Evolutionary conservation across 495 filamentous ascomycete genomes (phyloP).

Genomic region (Tuber indicum): DNA sequence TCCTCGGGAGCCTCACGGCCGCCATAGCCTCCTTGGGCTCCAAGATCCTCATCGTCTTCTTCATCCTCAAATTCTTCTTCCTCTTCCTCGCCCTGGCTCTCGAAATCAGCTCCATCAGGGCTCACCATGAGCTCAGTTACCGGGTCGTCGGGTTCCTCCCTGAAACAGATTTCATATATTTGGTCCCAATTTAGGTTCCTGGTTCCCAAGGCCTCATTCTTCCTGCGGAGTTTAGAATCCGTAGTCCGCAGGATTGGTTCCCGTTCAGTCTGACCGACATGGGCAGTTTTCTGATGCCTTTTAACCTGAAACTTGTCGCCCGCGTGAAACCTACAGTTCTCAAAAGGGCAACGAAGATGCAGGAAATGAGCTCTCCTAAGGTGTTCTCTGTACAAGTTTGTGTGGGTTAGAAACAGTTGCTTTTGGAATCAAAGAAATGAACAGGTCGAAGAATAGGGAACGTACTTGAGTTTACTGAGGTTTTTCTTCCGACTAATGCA

Average conservation of each 20-base stretch:
- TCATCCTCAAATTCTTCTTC: not conserved
- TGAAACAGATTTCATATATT: slow-evolving; percentile 9
- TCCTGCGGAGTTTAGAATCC: not conserved
- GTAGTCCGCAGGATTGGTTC: slow-evolving; percentile 8
- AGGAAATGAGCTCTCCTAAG: slow-evolving; percentile 5
- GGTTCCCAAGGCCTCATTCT: not conserved
- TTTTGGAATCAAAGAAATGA: not conserved
- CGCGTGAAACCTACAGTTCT: not conserved
- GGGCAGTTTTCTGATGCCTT: slow-evolving; percentile 8
- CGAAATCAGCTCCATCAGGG: not conserved
- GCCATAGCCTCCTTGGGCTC: not conserved
- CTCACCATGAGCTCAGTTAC: not conserved
- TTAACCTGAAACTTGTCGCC: slow-evolving; percentile 11
- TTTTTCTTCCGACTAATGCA: not conserved
- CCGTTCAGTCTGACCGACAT: not conserved
- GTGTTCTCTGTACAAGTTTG: slow-evolving; percentile 10
- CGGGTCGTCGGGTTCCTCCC: not conserved
- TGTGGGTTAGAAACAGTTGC: not conserved
- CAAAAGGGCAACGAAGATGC: slow-evolving; percentile 8
- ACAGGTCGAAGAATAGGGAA: not conserved
- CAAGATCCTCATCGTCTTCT: not conserved
- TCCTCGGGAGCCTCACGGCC: not conserved
- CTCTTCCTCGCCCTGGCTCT: not conserved
- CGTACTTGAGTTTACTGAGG: slow-evolving; percentile 20
- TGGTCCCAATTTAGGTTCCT: slow-evolving; percentile 5